phyloP scores from a whole-genome alignment of 2,329 filamentous ascomycete genomes.

The Tolypocladium paradoxum region DNA sequence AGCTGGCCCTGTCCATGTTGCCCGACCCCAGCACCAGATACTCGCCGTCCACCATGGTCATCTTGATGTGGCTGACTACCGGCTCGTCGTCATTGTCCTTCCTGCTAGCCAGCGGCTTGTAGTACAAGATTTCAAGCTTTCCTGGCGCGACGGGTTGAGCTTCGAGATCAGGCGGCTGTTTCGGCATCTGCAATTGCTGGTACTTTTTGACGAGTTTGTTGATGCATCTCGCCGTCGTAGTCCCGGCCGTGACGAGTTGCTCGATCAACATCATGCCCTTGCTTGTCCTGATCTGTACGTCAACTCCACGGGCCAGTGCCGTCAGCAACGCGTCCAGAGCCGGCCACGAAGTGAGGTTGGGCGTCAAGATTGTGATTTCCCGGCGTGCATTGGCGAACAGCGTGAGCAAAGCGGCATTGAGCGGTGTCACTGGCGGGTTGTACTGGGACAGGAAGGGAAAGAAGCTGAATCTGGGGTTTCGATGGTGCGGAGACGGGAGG shows the following conservation, averaged over 20 bases:
- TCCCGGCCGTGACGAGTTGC: constrained; percentile 70
- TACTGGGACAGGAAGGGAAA: constrained; percentile 42
- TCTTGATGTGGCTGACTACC: constrained; percentile 66
- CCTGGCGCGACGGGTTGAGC: constrained; percentile 32
- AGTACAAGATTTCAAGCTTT: constrained; percentile 48
- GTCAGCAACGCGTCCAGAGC: constrained; percentile 50
- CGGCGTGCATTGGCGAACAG: constrained; percentile 46
- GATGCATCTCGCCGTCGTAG: constrained; percentile 58
- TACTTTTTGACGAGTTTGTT: constrained; percentile 47
- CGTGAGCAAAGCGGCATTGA: constrained; percentile 54
- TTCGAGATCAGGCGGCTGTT: constrained; percentile 25
- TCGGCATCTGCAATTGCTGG: constrained; percentile 15
- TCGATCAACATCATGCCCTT: constrained; percentile 65
- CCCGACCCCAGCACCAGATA: constrained; percentile 65
- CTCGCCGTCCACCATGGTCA: constrained; percentile 60
- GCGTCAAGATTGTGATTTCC: constrained; percentile 61
- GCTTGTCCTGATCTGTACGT: constrained; percentile 58
- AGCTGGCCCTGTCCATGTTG: constrained; percentile 77
- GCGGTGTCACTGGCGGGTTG: constrained; percentile 49
- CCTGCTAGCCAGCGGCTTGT: constrained; percentile 27
- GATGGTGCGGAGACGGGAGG: constrained; percentile 64
- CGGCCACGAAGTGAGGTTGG: constrained; percentile 61
- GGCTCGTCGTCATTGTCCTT: constrained; percentile 39
- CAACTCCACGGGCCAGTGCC: constrained; percentile 54
- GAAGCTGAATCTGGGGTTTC: constrained; percentile 52